Evolutionary conservation across 805 yeast species (phyloP).

Genomic region (Candida boidinii): DNA sequence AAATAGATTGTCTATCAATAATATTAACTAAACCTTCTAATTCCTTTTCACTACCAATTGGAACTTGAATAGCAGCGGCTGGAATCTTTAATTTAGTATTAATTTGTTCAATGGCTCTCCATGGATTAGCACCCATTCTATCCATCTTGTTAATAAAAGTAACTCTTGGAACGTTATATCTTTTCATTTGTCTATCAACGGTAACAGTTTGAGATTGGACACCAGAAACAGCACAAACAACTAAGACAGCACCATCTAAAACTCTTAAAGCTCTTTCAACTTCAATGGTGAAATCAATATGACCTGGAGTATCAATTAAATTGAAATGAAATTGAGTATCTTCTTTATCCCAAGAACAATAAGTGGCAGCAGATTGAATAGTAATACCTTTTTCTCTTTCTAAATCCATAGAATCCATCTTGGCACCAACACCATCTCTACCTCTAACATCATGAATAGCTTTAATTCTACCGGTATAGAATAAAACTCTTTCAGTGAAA

Average conservation of each 20-base stretch:
- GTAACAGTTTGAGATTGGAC: conserved; percentile 98
- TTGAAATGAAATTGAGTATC: conserved; percentile 72
- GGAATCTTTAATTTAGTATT: conserved; percentile 81
- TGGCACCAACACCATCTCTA: conserved; percentile 95
- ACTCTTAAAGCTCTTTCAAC: conserved; percentile 98
- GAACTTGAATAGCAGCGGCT: conserved; percentile 97
- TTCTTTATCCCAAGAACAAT: conserved; percentile 89
- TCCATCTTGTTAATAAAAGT: conserved; percentile 98
- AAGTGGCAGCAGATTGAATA: conserved; percentile 97
- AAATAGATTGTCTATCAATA: conserved; percentile 77
- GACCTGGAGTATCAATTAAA: conserved; percentile 97
- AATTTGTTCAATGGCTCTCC: conserved; percentile 87
- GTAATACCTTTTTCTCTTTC: conserved; percentile 99
- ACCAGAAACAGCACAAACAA: conserved; percentile 97
- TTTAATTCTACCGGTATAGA: conserved; percentile 93
- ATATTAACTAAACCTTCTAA: conserved; percentile 87
- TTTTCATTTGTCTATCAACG: conserved; percentile 97
- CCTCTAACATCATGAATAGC: conserved; percentile 97
- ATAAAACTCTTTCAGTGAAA: conserved; percentile 93
- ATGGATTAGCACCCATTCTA: conserved; percentile 98
- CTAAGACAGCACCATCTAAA: conserved; percentile 95
- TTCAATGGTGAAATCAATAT: conserved; percentile 97
- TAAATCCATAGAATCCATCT: conserved; percentile 98
- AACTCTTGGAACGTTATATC: conserved; percentile 94
- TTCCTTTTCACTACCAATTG: conserved; percentile 87